Conservation (phyloP, 192 early-diverging fungal genomes). For the Phycomyces nitens region DNA sequence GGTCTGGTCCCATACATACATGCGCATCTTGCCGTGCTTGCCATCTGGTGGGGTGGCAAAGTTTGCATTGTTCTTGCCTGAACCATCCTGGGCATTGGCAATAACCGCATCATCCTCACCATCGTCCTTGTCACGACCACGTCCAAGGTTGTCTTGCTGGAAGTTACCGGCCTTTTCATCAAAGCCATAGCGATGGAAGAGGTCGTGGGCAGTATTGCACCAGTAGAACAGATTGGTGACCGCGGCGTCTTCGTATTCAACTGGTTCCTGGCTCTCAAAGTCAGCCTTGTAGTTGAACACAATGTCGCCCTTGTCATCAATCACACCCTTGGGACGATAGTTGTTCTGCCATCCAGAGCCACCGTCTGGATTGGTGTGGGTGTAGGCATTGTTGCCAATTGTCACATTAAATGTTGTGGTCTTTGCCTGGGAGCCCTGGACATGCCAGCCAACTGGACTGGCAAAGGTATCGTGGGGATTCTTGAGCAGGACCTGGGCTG, state of each 20-base stretch:
- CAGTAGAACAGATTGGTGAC: slow-evolving; percentile 90
- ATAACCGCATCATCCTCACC: slow-evolving; percentile 74
- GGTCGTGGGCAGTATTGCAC: slow-evolving; percentile 89
- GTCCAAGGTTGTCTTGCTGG: slow-evolving; percentile 85
- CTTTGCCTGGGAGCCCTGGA: slow-evolving; percentile 36
- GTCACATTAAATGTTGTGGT: slow-evolving; percentile 59
- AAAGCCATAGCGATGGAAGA: slow-evolving; percentile 88
- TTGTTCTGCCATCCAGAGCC: slow-evolving; percentile 70
- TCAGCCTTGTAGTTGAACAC: slow-evolving; percentile 78
- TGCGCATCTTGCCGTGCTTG: slow-evolving; percentile 85
- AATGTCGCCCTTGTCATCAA: slow-evolving; percentile 36
- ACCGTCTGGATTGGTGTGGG: slow-evolving; percentile 79
- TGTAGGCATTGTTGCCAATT: slow-evolving; percentile 89
- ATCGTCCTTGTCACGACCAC: slow-evolving; percentile 33
- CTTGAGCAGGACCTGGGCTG: slow-evolving; percentile 49
- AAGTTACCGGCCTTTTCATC: slow-evolving; percentile 91
- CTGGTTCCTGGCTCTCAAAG: slow-evolving; percentile 55
- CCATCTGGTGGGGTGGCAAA: slow-evolving; percentile 97
- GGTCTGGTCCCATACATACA: slow-evolving; percentile 89
- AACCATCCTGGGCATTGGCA: slow-evolving; percentile 89
- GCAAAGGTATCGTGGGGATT: slow-evolving; percentile 52
- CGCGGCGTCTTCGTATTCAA: slow-evolving; percentile 71
- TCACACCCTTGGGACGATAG: slow-evolving; percentile 65
- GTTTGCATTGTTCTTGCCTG: slow-evolving; percentile 90
- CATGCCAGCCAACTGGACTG: slow-evolving; percentile 77